Evolutionary conservation across 1,139 yeast species (phyloP).

Genomic region (Nakaseomyces bracarensis): DNA sequence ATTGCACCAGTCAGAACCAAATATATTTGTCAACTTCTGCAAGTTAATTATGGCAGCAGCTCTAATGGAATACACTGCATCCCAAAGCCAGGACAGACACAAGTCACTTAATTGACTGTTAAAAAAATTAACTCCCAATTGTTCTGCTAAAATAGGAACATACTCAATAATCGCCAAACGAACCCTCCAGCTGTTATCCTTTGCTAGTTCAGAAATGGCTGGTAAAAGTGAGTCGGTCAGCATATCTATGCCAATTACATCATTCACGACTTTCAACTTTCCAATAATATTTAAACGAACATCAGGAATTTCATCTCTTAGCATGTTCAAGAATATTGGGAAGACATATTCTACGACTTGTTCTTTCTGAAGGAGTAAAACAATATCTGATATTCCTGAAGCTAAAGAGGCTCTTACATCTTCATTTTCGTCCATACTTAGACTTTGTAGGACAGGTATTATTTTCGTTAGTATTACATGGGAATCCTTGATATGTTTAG

Average conservation of each 20-base stretch:
- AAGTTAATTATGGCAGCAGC: constrained; percentile 90
- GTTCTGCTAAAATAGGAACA: constrained; percentile 92
- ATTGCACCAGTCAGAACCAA: constrained; percentile 93
- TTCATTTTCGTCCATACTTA: constrained; percentile 88
- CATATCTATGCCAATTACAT: constrained; percentile 85
- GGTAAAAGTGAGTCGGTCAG: constrained; percentile 84
- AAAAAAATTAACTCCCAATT: constrained; percentile 86
- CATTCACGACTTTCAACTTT: constrained; percentile 83
- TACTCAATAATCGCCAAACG: constrained; percentile 95
- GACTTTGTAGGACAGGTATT: constrained; percentile 73
- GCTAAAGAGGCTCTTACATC: constrained; percentile 91
- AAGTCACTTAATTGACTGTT: constrained; percentile 83
- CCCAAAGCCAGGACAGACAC: constrained; percentile 98
- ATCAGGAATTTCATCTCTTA: constrained; percentile 94
- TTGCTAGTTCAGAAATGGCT: constrained; percentile 92
- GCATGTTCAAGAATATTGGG: constrained; percentile 87
- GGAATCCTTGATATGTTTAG: constrained; percentile 44
- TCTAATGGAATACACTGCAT: constrained; percentile 90
- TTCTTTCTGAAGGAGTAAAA: constrained; percentile 81
- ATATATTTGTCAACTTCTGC: constrained; percentile 69
- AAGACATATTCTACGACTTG: constrained; percentile 72
- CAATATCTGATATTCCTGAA: constrained; percentile 74
- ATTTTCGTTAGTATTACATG: constrained; percentile 55
- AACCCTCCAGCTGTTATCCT: constrained; percentile 96
- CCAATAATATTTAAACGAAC: constrained; percentile 92